phyloP scores from a whole-genome alignment of 2,329 filamentous ascomycete genomes.

The Alternaria rosae region DNA sequence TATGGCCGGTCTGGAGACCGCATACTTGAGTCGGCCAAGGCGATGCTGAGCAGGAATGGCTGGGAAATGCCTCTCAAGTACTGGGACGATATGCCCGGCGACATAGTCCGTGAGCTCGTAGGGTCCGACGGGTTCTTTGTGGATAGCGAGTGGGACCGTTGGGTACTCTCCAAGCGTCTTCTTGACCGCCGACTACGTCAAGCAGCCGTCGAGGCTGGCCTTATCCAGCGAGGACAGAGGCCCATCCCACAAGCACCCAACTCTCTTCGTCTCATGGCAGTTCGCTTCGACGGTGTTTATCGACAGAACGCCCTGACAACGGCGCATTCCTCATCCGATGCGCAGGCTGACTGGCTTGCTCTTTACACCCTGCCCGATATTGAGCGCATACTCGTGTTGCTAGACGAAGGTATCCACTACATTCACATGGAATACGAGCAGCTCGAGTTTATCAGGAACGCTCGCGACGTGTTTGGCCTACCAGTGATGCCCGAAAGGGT shows the following conservation, averaged over 20 bases:
- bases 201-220: conserved; percentile 57
- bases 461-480: conserved; percentile 62
- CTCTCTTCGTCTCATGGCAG: conserved; percentile 57
- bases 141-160: conserved; percentile 65
- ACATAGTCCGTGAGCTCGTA: conserved; percentile 65
- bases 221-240: conserved; percentile 55
- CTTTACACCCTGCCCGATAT: conserved; percentile 63
- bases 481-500: conserved; percentile 64
- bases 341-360: conserved; percentile 57
- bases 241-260: conserved; percentile 57
- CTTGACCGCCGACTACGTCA: conserved; percentile 60
- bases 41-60: conserved; percentile 65
- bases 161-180: conserved; percentile 63
- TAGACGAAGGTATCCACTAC: conserved; percentile 68
- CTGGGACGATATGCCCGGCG: conserved; percentile 66
- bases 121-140: conserved; percentile 67
- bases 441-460: conserved; percentile 61
- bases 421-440: conserved; percentile 67
- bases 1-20: conserved; percentile 64
- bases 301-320: conserved; percentile 53
- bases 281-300: conserved; percentile 62
- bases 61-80: conserved; percentile 63
- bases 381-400: conserved; percentile 62
- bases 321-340: conserved; percentile 51
- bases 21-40: conserved; percentile 64